Evolutionary conservation across 2,329 filamentous ascomycete species (phyloP), one percentile per base, ranked within the genome.

Genomic region (Juglanconis sp.): DNA sequence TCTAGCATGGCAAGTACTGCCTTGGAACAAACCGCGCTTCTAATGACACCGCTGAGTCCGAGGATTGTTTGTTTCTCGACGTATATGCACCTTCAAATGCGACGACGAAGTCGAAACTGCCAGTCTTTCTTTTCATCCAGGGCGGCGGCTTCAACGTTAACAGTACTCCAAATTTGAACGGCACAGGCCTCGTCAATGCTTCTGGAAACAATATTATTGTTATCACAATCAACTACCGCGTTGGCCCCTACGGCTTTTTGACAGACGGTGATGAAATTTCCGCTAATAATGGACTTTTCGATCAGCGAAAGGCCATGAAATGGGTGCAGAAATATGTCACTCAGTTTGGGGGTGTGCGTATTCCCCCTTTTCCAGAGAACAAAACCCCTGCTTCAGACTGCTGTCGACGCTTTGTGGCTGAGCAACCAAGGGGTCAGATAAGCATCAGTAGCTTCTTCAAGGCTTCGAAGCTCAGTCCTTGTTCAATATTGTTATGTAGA

Each of bases 161-260:
- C 57, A 66, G 72, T 6, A 73, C 73, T 57, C 67, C 72, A 0
- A 79, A 87, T 64, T 77, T 81, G 61, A 81, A 89, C 66, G 87
- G 82, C 1, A 79, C 76, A 1, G 83, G 81, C 1, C 71, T 91
- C 36, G 77, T 89, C 51, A 67, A 74, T 53, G 86, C 86, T 0
- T 81, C 81, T 17, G 79, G 78, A 24, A 73, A 81, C 63, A 78
- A 83, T 51, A 87, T 92, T 32, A 74, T 93, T 0, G 84, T 91
- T 0, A 87, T 93, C 2, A 87, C 80, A 9, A 82, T 91, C 73
- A 92, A 92, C 73, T 92, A 93, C 69, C 86, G 90, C 5, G 88
- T 93, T 10, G 89, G 89, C 0, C 81, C 84, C 0, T 92, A 86
- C 65, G 90, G 90, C 0, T 93, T 92, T 69, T 77, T 93, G 11